Evolutionary conservation across 495 filamentous ascomycete species (phyloP), one percentile per base, ranked within the genome.

Genomic region (Niebla homalea): DNA sequence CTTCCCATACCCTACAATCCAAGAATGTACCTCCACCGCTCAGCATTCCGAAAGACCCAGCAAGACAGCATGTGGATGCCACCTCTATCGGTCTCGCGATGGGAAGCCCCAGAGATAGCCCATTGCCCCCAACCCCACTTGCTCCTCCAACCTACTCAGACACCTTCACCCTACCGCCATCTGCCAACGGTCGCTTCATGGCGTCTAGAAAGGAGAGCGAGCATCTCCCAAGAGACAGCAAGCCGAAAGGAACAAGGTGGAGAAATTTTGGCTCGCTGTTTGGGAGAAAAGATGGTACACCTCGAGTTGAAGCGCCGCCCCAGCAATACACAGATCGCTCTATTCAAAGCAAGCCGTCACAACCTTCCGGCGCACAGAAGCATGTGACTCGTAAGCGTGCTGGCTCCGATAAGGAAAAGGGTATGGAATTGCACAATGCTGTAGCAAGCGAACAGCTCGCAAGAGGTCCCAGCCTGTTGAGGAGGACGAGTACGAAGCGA

Each of bases 171-270:
- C 29, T 35, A 14, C 41, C 4, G 38, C 29, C 5, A 36, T 15
- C 38, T 41, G 35, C 25, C 42, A 39, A 36, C 38, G 35, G 40
- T 42, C 37, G 22, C 32, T 35, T 18, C 20, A 25, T 6, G 25
- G 39, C 7, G 14, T 18, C 22, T 23, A 47, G 58, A 45, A 55
- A 46, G 41, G 53, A 43, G 18, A 59, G 47, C 43, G 48, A 62
- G n/a, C 25, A n/a, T 5, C n/a, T 35, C 10, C n/a, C 32, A 16
- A 48, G 7, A 40, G 49, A 46, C 11, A 43, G 60, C 16, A 66
- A 68, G 32, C 62, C 64, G 14, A 79, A 74, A 49, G 55, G 69
- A 7, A 73, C 73, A 49, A 76, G 74, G 50, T 81, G 77, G 77
- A 78, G 69, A 62, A 70, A 74, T 45, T 67, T 81, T 53, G 73